Conservation (phyloP, 192 early-diverging fungal genomes). For the Chytriomyces hyalinus region DNA sequence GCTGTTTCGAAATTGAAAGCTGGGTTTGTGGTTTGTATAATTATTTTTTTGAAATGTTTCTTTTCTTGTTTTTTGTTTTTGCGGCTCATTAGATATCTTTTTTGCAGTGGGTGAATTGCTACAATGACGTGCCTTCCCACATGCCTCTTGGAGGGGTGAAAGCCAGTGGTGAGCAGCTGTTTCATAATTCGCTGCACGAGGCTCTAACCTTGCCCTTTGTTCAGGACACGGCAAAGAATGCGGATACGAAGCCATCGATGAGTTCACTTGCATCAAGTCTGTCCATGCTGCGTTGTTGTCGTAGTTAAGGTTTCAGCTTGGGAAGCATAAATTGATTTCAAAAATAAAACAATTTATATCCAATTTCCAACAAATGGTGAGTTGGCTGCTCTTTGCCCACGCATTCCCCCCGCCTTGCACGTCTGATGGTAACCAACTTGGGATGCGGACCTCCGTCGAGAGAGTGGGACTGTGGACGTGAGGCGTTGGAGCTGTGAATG, state of each 20-base stretch:
- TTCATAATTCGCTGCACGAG: conserved; percentile 1
- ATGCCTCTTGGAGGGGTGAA: conserved; percentile 65
- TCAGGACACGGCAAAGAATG: conserved; percentile 34
- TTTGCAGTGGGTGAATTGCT: conserved; percentile 67
- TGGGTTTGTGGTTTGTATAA: conserved; percentile 7
- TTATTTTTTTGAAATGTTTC: not conserved
- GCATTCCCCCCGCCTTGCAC: no score
- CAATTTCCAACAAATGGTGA: no score
- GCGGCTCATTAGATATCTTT: not conserved
- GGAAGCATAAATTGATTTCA: no score
- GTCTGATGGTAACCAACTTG: no score
- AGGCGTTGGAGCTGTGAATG: no score
- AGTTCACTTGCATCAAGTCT: conserved; percentile 32
- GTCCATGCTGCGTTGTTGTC: conserved; percentile 12
- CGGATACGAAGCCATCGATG: conserved; percentile 35
- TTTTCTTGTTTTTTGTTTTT: not conserved
- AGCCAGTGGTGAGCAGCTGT: not conserved
- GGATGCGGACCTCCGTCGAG: no score
- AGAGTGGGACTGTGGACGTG: no score
- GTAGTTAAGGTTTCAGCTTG: no score
- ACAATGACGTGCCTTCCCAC: conserved; percentile 59
- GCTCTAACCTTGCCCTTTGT: conserved; percentile 48
- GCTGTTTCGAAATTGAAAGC: not conserved
- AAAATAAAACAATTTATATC: no score
- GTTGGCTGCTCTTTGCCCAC: no score